Base-by-base conservation (phyloP, 345 rosid species). In the Lepidium aucheri region DNA sequence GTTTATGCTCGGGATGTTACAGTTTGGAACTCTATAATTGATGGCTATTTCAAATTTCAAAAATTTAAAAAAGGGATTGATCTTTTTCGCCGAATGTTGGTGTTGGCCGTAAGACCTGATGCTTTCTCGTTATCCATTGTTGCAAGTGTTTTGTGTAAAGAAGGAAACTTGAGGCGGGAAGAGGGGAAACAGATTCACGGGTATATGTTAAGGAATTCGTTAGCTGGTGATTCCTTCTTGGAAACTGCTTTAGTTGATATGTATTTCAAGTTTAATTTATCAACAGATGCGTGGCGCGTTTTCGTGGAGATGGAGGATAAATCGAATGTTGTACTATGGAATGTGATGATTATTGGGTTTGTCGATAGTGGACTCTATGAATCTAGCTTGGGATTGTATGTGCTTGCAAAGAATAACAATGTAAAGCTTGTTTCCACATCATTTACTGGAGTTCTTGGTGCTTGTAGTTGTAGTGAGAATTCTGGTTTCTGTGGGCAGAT, bases 261-360 rank as follows among this genome's bases (percentile, higher is more conserved):
- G 83, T 86, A 86, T 68, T 77, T 79, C 55, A 67, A 75, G 47
- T 77, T 81, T 18, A 63, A 82, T 55, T 69, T 68, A 67, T 56
- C 63, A 10, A 57, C 22, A 74, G 61, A 82, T 59, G 90, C 90
- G 5, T 82, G 86, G 82, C 58, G 44, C 50, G 62, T 81, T 54
- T 86, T 88, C 38, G 17, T 72, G 49, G 74, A 46, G 69, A 33
- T 77, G 74, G 83, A 71, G 41, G 82, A 86, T 68, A 81, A 72
- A 57, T 76, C 79, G 52, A 83, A 81, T 69, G 76, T 82, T 30
- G 95, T 90, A 10, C 59, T 76, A 5, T 90, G 97, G 95, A 90
- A 90, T 82, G 89, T 90, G 72, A 79, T 88, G 84, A 82, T 90
- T 77, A 77, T 77, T 70, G 92, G 89, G 30, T 76, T 86, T 59